Evolutionary conservation across 768 basidiomycete species (phyloP).

Genomic region (Coprinopsis sp.): DNA sequence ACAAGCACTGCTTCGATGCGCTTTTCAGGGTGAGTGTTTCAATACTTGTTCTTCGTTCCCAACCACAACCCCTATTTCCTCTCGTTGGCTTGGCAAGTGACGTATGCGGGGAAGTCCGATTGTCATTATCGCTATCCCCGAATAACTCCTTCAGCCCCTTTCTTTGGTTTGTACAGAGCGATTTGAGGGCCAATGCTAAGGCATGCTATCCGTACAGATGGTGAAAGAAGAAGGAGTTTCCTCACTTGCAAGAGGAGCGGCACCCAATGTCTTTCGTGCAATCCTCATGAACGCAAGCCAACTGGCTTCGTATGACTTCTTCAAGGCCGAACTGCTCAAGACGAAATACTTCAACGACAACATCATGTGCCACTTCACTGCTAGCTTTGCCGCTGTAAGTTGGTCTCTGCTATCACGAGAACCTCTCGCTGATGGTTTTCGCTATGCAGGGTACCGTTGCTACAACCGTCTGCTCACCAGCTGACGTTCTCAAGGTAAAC

Average conservation of each 20-base stretch:
- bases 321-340: slow-evolving; percentile 79
- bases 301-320: slow-evolving; percentile 92
- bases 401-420: background rate
- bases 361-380: slow-evolving; percentile 77
- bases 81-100: slow-evolving; percentile 8
- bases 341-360: slow-evolving; percentile 75
- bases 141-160: slow-evolving; percentile 3
- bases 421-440: background rate
- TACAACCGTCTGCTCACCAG: slow-evolving; percentile 85
- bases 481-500: slow-evolving; percentile 73
- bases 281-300: slow-evolving; percentile 91
- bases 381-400: slow-evolving; percentile 79
- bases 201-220: slow-evolving; percentile 48
- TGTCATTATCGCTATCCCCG: background rate
- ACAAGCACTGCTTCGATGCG: slow-evolving; percentile 87
- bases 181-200: slow-evolving; percentile 6
- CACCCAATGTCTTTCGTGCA: slow-evolving; percentile 83
- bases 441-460: slow-evolving; percentile 70
- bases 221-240: slow-evolving; percentile 79
- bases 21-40: slow-evolving; percentile 64
- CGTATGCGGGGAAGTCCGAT: slow-evolving; percentile 12
- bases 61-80: background rate
- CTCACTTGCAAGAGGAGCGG: slow-evolving; percentile 71
- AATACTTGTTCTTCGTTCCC: background rate
- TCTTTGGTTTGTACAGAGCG: background rate